Evolutionary conservation across 163 green algal genomes (phyloP).

Genomic region (Prototheca cutis): DNA sequence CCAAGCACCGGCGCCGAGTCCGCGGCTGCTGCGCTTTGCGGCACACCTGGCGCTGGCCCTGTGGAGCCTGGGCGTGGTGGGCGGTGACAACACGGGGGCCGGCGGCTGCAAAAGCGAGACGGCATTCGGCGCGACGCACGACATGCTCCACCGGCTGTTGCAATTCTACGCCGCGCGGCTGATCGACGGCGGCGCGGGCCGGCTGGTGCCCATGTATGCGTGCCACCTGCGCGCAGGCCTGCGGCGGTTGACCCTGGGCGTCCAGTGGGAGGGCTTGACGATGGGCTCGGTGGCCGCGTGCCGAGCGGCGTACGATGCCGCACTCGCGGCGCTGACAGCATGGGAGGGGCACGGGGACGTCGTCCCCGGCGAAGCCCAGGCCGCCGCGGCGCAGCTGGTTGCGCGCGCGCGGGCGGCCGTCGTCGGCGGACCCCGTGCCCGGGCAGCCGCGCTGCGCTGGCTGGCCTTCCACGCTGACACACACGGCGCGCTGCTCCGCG

Average conservation of each 20-base stretch:
- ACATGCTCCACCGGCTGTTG: conserved; percentile 36
- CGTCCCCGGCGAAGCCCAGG: background rate
- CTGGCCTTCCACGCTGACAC: conserved; percentile 26
- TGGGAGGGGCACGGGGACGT: conserved; percentile 10
- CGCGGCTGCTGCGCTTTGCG: conserved; percentile 40
- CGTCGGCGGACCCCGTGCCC: conserved; percentile 26
- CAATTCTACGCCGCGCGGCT: conserved; percentile 42
- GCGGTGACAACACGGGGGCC: too few relatives aligned
- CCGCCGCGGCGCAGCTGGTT: background rate
- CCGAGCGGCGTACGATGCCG: conserved; percentile 11
- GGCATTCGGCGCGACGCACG: conserved; percentile 19
- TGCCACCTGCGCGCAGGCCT: conserved; percentile 40
- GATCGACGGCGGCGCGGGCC: conserved; percentile 21
- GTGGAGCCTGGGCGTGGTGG: conserved; percentile 37
- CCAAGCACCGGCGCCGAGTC: too few relatives aligned
- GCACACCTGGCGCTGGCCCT: conserved; percentile 58
- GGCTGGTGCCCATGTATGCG: conserved; percentile 55
- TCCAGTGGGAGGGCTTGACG: conserved; percentile 42
- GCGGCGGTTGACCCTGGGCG: conserved; percentile 25
- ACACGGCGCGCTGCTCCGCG: background rate
- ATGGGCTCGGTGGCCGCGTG: conserved; percentile 21
- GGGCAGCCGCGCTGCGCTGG: conserved; percentile 37
- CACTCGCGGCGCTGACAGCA: background rate
- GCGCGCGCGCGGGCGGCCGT: conserved; percentile 6
- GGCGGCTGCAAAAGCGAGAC: too few relatives aligned